Base-by-base conservation (phyloP, 257 asterid species). In the Nicotiana tomentosiformis region DNA sequence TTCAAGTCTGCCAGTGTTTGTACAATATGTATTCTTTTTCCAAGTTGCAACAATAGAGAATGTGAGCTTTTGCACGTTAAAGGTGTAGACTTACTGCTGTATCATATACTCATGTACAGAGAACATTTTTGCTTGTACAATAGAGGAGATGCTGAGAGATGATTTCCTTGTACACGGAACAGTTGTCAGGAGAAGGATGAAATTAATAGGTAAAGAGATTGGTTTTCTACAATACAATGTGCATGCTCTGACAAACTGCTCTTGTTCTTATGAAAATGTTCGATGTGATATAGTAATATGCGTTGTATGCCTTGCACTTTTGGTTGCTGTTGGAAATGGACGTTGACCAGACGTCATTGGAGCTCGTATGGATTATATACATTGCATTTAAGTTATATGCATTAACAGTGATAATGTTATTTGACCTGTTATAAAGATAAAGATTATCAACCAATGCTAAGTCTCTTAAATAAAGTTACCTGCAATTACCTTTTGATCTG, bases 121-220 rank as follows among this genome's bases (percentile, higher is more conserved):
- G 61, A 43, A 33, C 29, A 81, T 32, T 81, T 80, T 66, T 66
- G 83, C 65, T 81, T 81, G 83, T 81, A 81, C 77, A 29, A 64
- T 81, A 80, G 77, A 43, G 10, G 83, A 64, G 77, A 81, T 56
- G 26, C 62, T 18, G 77, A 80, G 70, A 66, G 77, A 32, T 35
- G 14, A 23, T 49, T 81, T 68, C 46, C 46, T 81, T 81, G 77
- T 81, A 80, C 12, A 80, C 77, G 53, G 49, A 55, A 80, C 66
- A 57, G 32, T 80, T 33, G 64, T 46, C 43, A 26, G 37, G 65
- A 64, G 74, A 80, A 26, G 0, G 30, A 80, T 64, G 83, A 65
- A 56, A 65, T 80, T 16, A 33, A 5, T 9, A 53, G 77, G 18
- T 43, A 17, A 65, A 35, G 74, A 46, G 76, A 49, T 65, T 49